Conservation (phyloP, 2,329 filamentous ascomycete genomes). For the Stenocarpella maydis region DNA sequence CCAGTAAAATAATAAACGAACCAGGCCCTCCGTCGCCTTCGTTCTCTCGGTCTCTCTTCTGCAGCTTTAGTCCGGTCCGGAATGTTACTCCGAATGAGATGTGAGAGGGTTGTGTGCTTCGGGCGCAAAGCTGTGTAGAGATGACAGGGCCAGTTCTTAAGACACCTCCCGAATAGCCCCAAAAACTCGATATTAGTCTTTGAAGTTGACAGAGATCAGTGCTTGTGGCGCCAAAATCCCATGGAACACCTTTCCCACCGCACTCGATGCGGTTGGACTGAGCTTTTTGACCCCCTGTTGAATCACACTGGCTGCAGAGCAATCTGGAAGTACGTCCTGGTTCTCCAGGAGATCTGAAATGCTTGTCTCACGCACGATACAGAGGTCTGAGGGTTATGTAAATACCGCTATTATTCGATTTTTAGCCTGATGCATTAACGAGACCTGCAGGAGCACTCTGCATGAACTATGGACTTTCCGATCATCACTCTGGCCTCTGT, state of each 20-base stretch:
- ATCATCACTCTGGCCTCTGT: slow-evolving; percentile 1
- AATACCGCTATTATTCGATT: neutral
- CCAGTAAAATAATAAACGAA: too few species aligned
- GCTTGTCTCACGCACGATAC: neutral
- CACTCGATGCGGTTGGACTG: slow-evolving; percentile 12
- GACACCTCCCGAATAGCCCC: too few species aligned
- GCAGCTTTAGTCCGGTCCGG: neutral
- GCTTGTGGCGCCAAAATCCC: neutral
- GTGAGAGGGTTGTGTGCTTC: neutral
- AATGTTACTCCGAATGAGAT: neutral
- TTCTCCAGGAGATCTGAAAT: neutral
- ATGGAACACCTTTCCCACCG: neutral
- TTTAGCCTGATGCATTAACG: neutral
- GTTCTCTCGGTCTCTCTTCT: neutral
- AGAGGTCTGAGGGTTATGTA: neutral
- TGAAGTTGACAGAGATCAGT: neutral
- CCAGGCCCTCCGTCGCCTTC: neutral
- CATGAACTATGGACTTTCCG: neutral
- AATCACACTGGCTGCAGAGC: neutral
- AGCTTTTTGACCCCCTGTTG: slow-evolving; percentile 2
- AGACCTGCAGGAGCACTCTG: neutral
- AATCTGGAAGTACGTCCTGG: slow-evolving; percentile 5
- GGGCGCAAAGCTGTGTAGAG: too few species aligned
- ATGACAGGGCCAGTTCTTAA: too few species aligned
- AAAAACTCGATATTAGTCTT: too few species aligned